Evolutionary conservation across 2,329 filamentous ascomycete genomes (phyloP).

Genomic region (Paradendryphiella salina): DNA sequence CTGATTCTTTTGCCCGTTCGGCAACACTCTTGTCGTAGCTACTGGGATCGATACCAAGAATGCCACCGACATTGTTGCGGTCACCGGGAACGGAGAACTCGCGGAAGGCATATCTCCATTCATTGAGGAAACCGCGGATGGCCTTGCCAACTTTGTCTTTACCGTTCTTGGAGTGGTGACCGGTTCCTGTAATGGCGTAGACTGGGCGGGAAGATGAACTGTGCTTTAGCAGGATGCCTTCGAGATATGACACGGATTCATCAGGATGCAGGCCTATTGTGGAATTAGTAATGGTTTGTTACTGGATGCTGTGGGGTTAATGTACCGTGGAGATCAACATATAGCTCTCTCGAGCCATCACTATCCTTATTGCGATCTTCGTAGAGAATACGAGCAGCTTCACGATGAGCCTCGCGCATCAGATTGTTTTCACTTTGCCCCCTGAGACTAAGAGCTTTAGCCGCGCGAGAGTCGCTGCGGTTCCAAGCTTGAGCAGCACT

Average conservation of each 20-base stretch:
- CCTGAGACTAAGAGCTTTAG: slow-evolving; percentile 89
- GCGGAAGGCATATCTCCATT: slow-evolving; percentile 93
- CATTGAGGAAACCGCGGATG: slow-evolving; percentile 85
- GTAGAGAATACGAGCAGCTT: slow-evolving; percentile 88
- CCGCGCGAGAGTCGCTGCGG: slow-evolving; percentile 91
- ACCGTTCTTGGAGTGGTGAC: slow-evolving; percentile 96
- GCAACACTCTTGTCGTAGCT: slow-evolving; percentile 58
- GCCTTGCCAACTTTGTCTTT: slow-evolving; percentile 98
- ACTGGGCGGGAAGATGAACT: slow-evolving; percentile 71
- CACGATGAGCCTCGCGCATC: slow-evolving; percentile 95
- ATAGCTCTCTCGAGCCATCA: slow-evolving; percentile 69
- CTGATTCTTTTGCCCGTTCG: slow-evolving; percentile 43
- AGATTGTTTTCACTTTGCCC: slow-evolving; percentile 96
- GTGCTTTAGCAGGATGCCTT: slow-evolving; percentile 84
- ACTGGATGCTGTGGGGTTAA: background rate
- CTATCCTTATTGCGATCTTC: slow-evolving; percentile 83
- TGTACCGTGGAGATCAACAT: slow-evolving; percentile 83
- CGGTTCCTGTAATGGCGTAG: slow-evolving; percentile 95
- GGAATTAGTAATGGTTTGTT: slow-evolving; percentile 7
- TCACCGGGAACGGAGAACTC: slow-evolving; percentile 98
- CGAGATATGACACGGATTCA: slow-evolving; percentile 92
- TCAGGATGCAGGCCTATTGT: slow-evolving; percentile 80
- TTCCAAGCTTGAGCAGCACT: slow-evolving; percentile 99
- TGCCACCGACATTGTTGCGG: slow-evolving; percentile 74
- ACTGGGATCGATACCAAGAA: slow-evolving; percentile 65